Evolutionary conservation across 495 filamentous ascomycete genomes (phyloP).

Genomic region (Rhypophila decipiens): DNA sequence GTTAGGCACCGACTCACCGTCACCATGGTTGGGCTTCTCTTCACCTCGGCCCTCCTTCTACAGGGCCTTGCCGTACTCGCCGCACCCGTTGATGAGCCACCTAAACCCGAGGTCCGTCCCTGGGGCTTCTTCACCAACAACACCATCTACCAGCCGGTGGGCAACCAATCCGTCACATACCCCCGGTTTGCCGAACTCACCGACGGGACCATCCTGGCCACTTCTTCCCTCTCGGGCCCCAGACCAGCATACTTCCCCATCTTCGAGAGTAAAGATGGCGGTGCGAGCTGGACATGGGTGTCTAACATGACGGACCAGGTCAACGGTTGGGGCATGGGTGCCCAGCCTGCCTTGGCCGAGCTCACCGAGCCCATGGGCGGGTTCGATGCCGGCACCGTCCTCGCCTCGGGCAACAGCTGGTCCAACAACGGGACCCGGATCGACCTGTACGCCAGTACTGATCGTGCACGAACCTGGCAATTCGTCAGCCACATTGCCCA

Average conservation of each 20-base stretch:
- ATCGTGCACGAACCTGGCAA: conserved; percentile 55
- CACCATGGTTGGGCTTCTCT: too few relatives aligned
- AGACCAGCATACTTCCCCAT: conserved; percentile 59
- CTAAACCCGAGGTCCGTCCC: conserved; percentile 1
- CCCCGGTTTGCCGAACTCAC: conserved; percentile 45
- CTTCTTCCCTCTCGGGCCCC: conserved; percentile 49
- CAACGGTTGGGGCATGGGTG: conserved; percentile 58
- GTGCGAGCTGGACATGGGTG: conserved; percentile 56
- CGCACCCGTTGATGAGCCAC: too few relatives aligned
- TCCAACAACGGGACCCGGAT: conserved; percentile 50
- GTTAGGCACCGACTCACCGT: too few relatives aligned
- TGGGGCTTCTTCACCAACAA: conserved; percentile 23
- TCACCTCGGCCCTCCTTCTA: too few relatives aligned
- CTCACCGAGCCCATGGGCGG: conserved; percentile 50
- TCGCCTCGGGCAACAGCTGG: conserved; percentile 58
- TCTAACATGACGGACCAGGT: conserved; percentile 55
- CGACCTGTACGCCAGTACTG: conserved; percentile 57
- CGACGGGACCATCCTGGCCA: conserved; percentile 51
- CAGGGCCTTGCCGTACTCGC: too few relatives aligned
- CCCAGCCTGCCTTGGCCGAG: conserved; percentile 62
- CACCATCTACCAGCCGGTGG: conserved; percentile 38
- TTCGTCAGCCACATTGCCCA: conserved; percentile 59
- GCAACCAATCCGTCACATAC: conserved; percentile 38
- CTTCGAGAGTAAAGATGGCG: conserved; percentile 55
- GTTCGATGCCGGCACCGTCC: conserved; percentile 52